These are phyloP conservation scores for Monilinia fructicola DNA, from an alignment of 2,329 filamentous ascomycete genomes.

Conservation along the genomic window DNA sequence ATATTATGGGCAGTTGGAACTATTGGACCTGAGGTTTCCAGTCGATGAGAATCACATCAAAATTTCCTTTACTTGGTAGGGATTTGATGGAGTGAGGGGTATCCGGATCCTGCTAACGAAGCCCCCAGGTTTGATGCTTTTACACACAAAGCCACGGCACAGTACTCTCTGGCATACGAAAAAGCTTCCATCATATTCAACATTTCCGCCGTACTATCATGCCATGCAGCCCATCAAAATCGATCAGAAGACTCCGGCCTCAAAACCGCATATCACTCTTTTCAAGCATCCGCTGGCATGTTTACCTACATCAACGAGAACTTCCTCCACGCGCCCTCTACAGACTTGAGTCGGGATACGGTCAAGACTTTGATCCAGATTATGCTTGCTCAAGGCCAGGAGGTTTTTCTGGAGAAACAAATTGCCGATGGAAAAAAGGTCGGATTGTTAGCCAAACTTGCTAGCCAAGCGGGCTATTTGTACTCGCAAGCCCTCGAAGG, in stretches of 20 bases:
- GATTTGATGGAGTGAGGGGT: conserved; percentile 6
- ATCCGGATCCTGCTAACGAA: conserved; percentile 7
- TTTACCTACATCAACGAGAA: conserved; percentile 99
- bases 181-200: conserved; percentile 99
- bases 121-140: conserved; percentile 93
- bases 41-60: conserved; percentile 99
- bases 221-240: conserved; percentile 90
- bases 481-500: conserved; percentile 88
- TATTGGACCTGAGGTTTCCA: conserved; percentile 90
- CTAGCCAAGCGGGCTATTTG: conserved; percentile 84
- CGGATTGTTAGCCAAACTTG: conserved; percentile 85
- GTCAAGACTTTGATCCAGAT: conserved; percentile 92
- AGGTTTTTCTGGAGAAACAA: conserved; percentile 97
- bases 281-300: conserved; percentile 98
- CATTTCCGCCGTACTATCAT: conserved; percentile 94
- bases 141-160: conserved; percentile 93
- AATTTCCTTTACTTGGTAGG: conserved; percentile 94
- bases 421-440: conserved; percentile 90
- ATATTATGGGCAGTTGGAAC: conserved; percentile 95
- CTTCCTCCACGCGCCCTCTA: conserved; percentile 93
- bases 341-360: conserved; percentile 92
- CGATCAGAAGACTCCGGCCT: conserved; percentile 87
- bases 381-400: conserved; percentile 93
- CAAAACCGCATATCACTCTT: conserved; percentile 96
- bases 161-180: conserved; percentile 95